phyloP scores from a whole-genome alignment of 257 asterid species.

The Echium plantagineum region DNA sequence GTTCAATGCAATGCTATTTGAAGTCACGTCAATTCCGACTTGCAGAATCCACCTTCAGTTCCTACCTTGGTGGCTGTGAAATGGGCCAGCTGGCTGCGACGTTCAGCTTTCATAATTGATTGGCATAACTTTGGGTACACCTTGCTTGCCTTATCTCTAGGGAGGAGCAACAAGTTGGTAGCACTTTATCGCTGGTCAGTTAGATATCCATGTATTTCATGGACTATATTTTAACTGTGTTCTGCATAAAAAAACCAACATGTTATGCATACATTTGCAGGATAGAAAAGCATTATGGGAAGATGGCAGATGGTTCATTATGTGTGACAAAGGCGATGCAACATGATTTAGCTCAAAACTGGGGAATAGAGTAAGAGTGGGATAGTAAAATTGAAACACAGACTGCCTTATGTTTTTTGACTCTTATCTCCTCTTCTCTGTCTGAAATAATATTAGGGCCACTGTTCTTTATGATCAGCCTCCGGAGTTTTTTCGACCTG shows the following conservation, averaged over 20 bases:
- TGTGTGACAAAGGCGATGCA: slow-evolving; percentile 98
- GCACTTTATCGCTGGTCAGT: slow-evolving; percentile 59
- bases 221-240: slow-evolving; percentile 6
- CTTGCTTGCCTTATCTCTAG: slow-evolving; percentile 71
- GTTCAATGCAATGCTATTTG: no score
- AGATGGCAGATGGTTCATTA: slow-evolving; percentile 81
- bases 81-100: slow-evolving; percentile 80
- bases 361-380: slow-evolving; percentile 72
- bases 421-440: slow-evolving; percentile 2
- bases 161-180: slow-evolving; percentile 74
- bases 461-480: slow-evolving; percentile 88
- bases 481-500: slow-evolving; percentile 83
- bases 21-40: slow-evolving; percentile 11
- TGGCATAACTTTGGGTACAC: slow-evolving; percentile 98
- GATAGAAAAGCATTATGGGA: slow-evolving; percentile 86
- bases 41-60: slow-evolving; percentile 97
- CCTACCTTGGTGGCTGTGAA: slow-evolving; percentile 91
- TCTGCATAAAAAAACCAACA: slow-evolving; percentile 9
- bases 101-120: slow-evolving; percentile 62
- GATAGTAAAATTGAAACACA: slow-evolving; percentile 5
- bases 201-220: slow-evolving; percentile 7
- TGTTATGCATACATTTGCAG: slow-evolving; percentile 30
- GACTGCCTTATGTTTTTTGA: slow-evolving; percentile 4
- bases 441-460: slow-evolving; percentile 42
- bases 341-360: slow-evolving; percentile 85